These are phyloP conservation scores for Apiospora hydei DNA, from an alignment of 2,329 filamentous ascomycete species.

Conservation along the genomic window DNA sequence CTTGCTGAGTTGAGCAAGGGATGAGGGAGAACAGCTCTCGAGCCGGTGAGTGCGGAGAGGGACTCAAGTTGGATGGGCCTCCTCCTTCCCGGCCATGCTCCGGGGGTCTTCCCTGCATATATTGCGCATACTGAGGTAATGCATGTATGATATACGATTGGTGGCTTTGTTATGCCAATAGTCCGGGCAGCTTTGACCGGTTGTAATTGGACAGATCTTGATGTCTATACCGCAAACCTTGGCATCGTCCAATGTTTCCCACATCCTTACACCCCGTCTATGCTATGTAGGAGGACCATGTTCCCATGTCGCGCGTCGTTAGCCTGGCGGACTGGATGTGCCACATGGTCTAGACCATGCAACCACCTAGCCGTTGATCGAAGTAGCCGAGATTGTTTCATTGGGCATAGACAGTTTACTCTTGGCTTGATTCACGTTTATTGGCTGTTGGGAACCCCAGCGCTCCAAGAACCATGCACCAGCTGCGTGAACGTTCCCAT, in stretches of 20 bases:
- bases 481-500: background rate
- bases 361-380: conserved; percentile 2
- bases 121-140: background rate
- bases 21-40: background rate
- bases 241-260: conserved; percentile 13
- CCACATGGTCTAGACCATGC: background rate
- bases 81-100: background rate
- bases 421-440: background rate
- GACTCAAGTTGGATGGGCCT: background rate
- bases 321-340: background rate
- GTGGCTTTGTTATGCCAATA: background rate
- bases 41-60: background rate
- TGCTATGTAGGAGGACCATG: background rate
- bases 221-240: conserved; percentile 6
- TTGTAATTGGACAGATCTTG: background rate
- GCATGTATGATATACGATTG: background rate
- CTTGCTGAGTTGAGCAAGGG: background rate
- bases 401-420: background rate
- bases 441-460: background rate
- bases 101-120: background rate
- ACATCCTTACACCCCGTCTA: background rate
- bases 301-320: background rate
- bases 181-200: background rate
- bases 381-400: background rate
- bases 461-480: background rate